A percentile compares a stretch with the other conserved stretches of the same genome.
Evolutionary conservation across 768 basidiomycete species (phyloP).

Genomic region (Suillus subaureus): DNA sequence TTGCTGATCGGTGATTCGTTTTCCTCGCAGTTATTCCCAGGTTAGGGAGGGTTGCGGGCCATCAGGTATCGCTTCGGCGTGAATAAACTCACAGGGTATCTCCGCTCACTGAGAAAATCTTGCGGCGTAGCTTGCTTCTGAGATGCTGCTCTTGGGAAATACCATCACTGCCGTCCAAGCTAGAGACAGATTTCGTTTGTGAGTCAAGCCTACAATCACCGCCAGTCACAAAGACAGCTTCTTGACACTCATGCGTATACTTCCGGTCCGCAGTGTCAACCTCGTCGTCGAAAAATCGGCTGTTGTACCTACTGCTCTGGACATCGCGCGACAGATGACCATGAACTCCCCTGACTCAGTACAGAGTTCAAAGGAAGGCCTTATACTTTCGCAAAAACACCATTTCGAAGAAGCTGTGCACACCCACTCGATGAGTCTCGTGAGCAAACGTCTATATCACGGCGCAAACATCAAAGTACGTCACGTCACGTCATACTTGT

Average conservation of each 20-base stretch:
- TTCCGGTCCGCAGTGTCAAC: slow-evolving; percentile 59
- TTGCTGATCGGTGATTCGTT: slow-evolving; percentile 16
- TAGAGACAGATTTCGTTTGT: slow-evolving; percentile 75
- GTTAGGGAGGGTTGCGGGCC: slow-evolving; percentile 63
- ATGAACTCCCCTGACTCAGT: slow-evolving; percentile 80
- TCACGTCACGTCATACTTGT: slow-evolving; percentile 6
- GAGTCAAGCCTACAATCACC: slow-evolving; percentile 35
- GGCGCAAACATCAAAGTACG: slow-evolving; percentile 73
- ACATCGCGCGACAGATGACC: slow-evolving; percentile 58
- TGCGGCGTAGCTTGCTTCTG: slow-evolving; percentile 63
- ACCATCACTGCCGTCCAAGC: slow-evolving; percentile 70
- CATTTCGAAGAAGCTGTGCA: slow-evolving; percentile 53
- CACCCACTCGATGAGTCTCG: slow-evolving; percentile 45
- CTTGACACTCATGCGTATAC: slow-evolving; percentile 12
- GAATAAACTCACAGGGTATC: slow-evolving; percentile 12
- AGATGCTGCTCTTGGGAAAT: slow-evolving; percentile 75
- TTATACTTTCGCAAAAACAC: slow-evolving; percentile 57
- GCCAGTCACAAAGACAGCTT: slow-evolving; percentile 4
- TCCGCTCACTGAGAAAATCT: slow-evolving; percentile 20
- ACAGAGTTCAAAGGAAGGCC: slow-evolving; percentile 71
- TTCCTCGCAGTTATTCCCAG: slow-evolving; percentile 62
- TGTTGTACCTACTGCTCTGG: slow-evolving; percentile 63
- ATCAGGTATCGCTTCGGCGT: slow-evolving; percentile 57
- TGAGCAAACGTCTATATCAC: slow-evolving; percentile 55
- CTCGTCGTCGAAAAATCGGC: slow-evolving; percentile 54